phyloP scores from a whole-genome alignment of 441 rosid species.

The Adansonia madagascariensis region DNA sequence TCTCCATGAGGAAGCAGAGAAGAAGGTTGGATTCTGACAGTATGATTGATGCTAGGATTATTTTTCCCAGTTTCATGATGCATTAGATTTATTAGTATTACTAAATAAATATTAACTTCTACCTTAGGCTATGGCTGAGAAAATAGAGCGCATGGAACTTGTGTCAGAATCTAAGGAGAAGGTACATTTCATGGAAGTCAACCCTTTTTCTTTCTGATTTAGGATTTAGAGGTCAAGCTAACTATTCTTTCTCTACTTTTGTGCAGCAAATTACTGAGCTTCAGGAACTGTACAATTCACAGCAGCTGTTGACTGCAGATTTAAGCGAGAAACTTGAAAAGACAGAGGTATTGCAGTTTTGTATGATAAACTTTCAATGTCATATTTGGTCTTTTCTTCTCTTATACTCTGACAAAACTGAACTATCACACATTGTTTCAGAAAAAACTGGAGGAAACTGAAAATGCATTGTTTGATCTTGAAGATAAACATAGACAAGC shows the following conservation, averaged over 20 bases:
- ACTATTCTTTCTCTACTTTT: slow-evolving; percentile 31
- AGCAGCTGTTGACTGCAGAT: slow-evolving; percentile 68
- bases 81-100: slow-evolving; percentile 24
- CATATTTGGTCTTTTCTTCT: slow-evolving; percentile 3
- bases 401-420: slow-evolving; percentile 19
- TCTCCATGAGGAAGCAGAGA: slow-evolving; percentile 93
- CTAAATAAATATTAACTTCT: slow-evolving; percentile 26
- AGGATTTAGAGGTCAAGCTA: slow-evolving; percentile 15
- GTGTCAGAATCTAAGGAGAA: slow-evolving; percentile 85
- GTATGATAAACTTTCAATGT: slow-evolving; percentile 19
- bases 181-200: slow-evolving; percentile 41
- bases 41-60: slow-evolving; percentile 12
- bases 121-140: slow-evolving; percentile 93
- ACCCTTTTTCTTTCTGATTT: slow-evolving; percentile 19
- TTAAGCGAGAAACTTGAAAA: slow-evolving; percentile 73
- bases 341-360: slow-evolving; percentile 62
- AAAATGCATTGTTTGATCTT: slow-evolving; percentile 69
- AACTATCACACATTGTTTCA: slow-evolving; percentile 38
- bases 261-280: slow-evolving; percentile 80
- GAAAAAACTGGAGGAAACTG: slow-evolving; percentile 86
- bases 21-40: slow-evolving; percentile 60
- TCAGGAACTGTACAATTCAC: slow-evolving; percentile 79
- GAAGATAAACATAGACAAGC: slow-evolving; percentile 96
- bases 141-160: slow-evolving; percentile 91
- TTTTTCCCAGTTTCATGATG: slow-evolving; percentile 23